A percentile compares a stretch with the other conserved stretches of the same genome.
phyloP scores from a whole-genome alignment of 176 grass and related monocot species.

The Paspalum vaginatum region DNA sequence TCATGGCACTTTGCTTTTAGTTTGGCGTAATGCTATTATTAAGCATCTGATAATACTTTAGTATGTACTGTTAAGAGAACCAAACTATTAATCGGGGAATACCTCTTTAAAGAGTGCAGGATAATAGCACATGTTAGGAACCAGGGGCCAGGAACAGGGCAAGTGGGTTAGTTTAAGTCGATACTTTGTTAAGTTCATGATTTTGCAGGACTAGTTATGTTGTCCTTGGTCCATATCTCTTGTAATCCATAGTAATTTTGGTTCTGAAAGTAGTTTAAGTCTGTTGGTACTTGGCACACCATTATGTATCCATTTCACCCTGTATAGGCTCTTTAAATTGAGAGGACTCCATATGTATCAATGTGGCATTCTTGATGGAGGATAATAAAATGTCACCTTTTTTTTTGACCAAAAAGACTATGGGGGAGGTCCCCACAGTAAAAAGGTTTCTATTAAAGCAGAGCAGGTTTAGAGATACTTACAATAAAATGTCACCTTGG shows the following conservation, averaged over 20 bases:
- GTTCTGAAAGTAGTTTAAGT: neutral
- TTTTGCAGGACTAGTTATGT: neutral
- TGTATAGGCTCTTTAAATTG: neutral
- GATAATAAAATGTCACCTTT: slow-evolving; percentile 19
- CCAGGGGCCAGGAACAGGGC: neutral
- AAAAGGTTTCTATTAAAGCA: too few relatives aligned
- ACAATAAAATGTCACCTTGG: slow-evolving; percentile 10
- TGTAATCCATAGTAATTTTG: neutral
- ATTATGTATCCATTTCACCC: neutral
- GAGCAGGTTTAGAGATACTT: too few relatives aligned
- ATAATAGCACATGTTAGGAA: neutral
- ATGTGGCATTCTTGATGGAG: slow-evolving; percentile 1
- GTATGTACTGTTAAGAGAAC: slow-evolving; percentile 5
- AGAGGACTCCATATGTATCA: slow-evolving; percentile 6
- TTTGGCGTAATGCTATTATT: slow-evolving; percentile 8
- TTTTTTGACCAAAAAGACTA: too few relatives aligned
- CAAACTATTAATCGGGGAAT: slow-evolving; percentile 1
- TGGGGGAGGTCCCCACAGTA: too few relatives aligned
- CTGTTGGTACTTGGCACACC: slow-evolving; percentile 2
- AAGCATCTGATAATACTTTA: neutral
- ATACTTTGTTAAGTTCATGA: slow-evolving; percentile 1
- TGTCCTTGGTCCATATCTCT: slow-evolving; percentile 7
- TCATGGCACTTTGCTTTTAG: slow-evolving; percentile 10
- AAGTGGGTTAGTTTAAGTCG: neutral
- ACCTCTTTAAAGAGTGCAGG: neutral